Evolutionary conservation across 1,284 basidiomycete genomes (phyloP).

Genomic region (Sphagnurus paluster): DNA sequence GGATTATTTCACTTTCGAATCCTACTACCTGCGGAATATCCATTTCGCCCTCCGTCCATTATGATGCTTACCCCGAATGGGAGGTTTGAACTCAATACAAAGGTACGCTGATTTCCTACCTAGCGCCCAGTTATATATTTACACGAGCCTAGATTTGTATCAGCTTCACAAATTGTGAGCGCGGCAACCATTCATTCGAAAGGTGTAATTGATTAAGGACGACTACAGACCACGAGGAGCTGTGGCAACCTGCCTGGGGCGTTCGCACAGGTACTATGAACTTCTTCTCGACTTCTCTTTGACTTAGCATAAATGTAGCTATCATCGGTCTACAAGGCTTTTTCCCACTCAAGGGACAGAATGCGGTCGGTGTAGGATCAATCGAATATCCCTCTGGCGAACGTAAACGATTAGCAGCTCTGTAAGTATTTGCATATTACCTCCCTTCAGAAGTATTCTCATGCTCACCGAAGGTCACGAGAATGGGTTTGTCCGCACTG

Average conservation of each 20-base stretch:
- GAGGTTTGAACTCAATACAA: slow-evolving; percentile 92
- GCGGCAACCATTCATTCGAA: slow-evolving; percentile 26
- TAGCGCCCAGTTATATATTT: no score
- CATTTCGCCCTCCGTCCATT: slow-evolving; percentile 91
- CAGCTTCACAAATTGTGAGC: slow-evolving; percentile 82
- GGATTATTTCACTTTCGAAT: slow-evolving; percentile 93
- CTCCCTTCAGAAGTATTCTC: slow-evolving; percentile 1
- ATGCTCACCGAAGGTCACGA: slow-evolving; percentile 62
- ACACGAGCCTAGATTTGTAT: slow-evolving; percentile 99
- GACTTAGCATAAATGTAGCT: slow-evolving; percentile 46
- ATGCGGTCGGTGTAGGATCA: slow-evolving; percentile 88
- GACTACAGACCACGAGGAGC: slow-evolving; percentile 78
- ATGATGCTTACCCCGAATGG: slow-evolving; percentile 96
- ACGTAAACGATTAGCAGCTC: slow-evolving; percentile 74
- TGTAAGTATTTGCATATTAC: slow-evolving; percentile 50
- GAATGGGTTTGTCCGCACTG: slow-evolving; percentile 84
- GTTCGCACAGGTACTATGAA: slow-evolving; percentile 76
- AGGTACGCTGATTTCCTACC: slow-evolving; percentile 61
- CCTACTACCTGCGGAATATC: slow-evolving; percentile 89
- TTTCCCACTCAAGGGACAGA: slow-evolving; percentile 87
- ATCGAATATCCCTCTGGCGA: slow-evolving; percentile 81
- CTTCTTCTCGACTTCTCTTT: neutral
- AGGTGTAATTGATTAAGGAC: slow-evolving; percentile 9
- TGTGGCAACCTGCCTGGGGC: slow-evolving; percentile 98
- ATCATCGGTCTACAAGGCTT: slow-evolving; percentile 91